phyloP scores from a whole-genome alignment of 2,329 filamentous ascomycete genomes.

The Leptographium flavum region DNA sequence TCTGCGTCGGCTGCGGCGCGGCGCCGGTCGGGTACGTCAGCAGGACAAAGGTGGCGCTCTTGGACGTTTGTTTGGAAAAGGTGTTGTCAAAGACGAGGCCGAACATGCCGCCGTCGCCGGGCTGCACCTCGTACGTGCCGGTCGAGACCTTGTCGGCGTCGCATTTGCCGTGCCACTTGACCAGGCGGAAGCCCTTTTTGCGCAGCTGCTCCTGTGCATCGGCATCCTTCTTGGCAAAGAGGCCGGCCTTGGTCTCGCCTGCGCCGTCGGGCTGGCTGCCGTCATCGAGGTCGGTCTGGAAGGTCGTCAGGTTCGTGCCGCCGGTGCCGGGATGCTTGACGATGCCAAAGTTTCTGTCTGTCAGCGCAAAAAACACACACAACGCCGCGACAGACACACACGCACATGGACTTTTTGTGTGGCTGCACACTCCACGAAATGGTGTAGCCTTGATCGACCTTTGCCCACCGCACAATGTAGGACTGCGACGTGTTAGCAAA shows the following conservation, averaged over 20 bases:
- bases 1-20: constrained; percentile 59
- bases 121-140: constrained; percentile 68
- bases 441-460: constrained; percentile 77
- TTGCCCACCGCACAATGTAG: constrained; percentile 95
- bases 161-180: constrained; percentile 86
- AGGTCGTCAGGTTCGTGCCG: constrained; percentile 31
- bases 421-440: constrained; percentile 97
- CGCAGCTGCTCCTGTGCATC: constrained; percentile 48
- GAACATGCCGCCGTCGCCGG: constrained; percentile 77
- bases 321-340: constrained; percentile 87
- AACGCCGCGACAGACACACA: neutral
- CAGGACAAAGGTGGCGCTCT: constrained; percentile 87
- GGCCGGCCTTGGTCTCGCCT: constrained; percentile 27
- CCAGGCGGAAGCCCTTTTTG: constrained; percentile 52
- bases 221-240: constrained; percentile 40
- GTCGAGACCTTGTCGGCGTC: constrained; percentile 92
- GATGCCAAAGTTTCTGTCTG: constrained; percentile 72
- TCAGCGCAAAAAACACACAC: no score
- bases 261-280: constrained; percentile 23
- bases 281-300: constrained; percentile 28
- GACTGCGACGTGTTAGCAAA: constrained; percentile 40
- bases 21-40: constrained; percentile 81
- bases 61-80: constrained; percentile 88
- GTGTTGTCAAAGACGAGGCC: constrained; percentile 97
- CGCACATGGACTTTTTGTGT: constrained; percentile 87